Evolutionary conservation across 805 yeast species (phyloP).

Genomic region (Pichia californica): DNA sequence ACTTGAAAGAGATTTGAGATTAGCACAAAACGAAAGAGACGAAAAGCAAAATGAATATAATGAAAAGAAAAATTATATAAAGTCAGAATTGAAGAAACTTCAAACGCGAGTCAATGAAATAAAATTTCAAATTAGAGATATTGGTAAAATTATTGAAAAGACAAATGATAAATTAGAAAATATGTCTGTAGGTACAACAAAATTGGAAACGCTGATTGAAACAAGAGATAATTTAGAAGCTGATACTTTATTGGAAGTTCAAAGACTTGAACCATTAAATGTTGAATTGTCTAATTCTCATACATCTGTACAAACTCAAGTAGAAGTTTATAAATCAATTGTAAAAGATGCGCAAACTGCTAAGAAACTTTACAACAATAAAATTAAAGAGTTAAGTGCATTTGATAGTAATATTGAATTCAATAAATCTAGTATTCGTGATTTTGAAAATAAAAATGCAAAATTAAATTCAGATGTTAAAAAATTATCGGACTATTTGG

Average conservation of each 20-base stretch:
- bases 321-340: conserved; percentile 10
- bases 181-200: conserved; percentile 37
- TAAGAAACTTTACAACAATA: conserved; percentile 7
- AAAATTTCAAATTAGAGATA: conserved; percentile 6
- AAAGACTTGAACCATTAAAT: conserved; percentile 17
- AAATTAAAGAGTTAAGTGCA: conserved; percentile 15
- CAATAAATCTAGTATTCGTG: conserved; percentile 2
- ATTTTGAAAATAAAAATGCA: neutral
- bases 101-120: conserved; percentile 4
- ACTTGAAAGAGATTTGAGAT: conserved; percentile 5
- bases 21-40: conserved; percentile 8
- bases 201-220: conserved; percentile 28
- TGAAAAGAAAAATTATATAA: conserved; percentile 13
- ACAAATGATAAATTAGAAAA: conserved; percentile 37
- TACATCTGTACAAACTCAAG: conserved; percentile 12
- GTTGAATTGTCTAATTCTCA: conserved; percentile 14
- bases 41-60: conserved; percentile 3
- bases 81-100: conserved; percentile 13
- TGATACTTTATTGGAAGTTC: conserved; percentile 23
- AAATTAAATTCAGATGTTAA: conserved; percentile 13
- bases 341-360: conserved; percentile 10
- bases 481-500: conserved; percentile 23
- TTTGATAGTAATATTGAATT: conserved; percentile 21
- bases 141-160: conserved; percentile 25
- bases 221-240: conserved; percentile 28